Conservation (phyloP, 768 basidiomycete species). For the Tylopilus intermedius region DNA sequence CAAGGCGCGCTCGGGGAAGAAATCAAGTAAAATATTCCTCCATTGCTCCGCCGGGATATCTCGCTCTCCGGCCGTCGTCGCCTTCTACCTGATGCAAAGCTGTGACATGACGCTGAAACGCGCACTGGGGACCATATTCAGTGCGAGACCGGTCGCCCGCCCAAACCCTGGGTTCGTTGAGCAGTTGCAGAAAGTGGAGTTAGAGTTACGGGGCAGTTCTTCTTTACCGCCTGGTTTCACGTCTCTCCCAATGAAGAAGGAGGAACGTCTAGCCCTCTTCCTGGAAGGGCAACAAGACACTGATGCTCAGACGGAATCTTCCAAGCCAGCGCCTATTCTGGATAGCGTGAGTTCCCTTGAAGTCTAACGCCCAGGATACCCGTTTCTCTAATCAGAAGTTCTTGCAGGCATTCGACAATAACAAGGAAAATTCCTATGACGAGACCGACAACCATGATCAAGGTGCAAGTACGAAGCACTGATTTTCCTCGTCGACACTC, state of each 20-base stretch:
- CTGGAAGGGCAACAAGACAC: not conserved
- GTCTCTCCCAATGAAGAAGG: slow-evolving; percentile 5
- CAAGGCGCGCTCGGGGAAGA: not conserved
- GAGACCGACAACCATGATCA: not conserved
- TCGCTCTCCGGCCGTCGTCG: slow-evolving; percentile 4
- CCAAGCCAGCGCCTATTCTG: not conserved
- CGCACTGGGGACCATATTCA: not conserved
- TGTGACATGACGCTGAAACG: slow-evolving; percentile 4
- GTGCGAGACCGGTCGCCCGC: slow-evolving; percentile 2
- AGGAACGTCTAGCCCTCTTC: slow-evolving; percentile 7
- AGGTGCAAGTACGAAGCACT: not conserved
- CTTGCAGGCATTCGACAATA: not conserved
- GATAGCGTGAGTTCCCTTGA: not conserved
- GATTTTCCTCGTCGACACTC: not conserved
- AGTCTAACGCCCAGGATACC: not conserved
- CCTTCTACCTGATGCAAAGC: slow-evolving; percentile 3
- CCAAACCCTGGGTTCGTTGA: slow-evolving; percentile 6
- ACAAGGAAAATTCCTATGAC: not conserved
- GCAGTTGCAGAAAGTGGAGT: not conserved
- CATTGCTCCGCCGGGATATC: slow-evolving; percentile 13
- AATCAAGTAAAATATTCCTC: slow-evolving; percentile 2
- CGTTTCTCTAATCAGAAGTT: not conserved
- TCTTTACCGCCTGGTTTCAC: not conserved
- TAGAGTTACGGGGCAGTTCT: not conserved
- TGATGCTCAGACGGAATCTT: not conserved